Conservation (phyloP, 305 asterid species). For the Salvia sclarea region DNA sequence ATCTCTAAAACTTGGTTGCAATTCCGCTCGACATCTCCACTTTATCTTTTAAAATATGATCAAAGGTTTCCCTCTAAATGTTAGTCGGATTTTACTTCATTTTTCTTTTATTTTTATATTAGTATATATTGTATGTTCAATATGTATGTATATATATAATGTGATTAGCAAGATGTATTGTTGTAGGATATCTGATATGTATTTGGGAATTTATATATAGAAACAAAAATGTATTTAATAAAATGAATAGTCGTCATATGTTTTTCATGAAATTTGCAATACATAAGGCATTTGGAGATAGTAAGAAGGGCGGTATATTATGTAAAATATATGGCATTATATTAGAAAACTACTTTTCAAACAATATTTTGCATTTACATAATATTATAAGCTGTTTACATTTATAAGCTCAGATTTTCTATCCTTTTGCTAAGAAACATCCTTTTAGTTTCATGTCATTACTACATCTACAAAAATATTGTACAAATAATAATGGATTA, state of each 20-base stretch:
- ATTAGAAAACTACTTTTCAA: background rate
- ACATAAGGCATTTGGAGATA: no score
- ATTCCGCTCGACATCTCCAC: slow-evolving; percentile 30
- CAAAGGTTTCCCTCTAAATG: background rate
- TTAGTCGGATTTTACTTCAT: no score
- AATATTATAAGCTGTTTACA: no score
- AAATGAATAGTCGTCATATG: background rate
- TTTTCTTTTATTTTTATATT: background rate
- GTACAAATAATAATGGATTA: background rate
- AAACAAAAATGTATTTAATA: background rate
- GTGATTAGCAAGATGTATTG: no score
- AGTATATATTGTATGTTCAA: no score
- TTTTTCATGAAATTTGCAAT: background rate
- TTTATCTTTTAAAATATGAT: slow-evolving; percentile 32
- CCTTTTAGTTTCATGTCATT: background rate
- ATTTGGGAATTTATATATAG: no score
- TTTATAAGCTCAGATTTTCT: background rate
- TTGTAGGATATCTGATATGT: background rate
- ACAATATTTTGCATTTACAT: no score
- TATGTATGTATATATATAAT: no score
- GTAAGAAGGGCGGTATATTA: no score
- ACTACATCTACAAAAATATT: background rate
- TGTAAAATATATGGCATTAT: background rate
- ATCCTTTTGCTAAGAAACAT: background rate
- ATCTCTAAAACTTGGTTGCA: slow-evolving; percentile 53